Evolutionary conservation across 1,284 basidiomycete species (phyloP).

Genomic region (Leccinum angustisporum): DNA sequence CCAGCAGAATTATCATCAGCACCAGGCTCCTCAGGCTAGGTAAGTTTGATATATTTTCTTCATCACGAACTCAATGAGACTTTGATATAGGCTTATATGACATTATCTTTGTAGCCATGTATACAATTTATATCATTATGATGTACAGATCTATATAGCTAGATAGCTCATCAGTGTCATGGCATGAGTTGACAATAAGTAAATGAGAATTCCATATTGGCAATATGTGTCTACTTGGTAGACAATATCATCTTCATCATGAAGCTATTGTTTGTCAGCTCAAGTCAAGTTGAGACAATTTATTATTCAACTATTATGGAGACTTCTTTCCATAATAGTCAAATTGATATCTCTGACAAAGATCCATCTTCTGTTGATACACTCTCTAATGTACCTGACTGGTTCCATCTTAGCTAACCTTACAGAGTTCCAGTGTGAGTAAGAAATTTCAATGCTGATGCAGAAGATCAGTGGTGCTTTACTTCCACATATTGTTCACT

Average conservation of each 20-base stretch:
- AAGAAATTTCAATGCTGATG: too few species aligned
- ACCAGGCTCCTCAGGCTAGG: too few species aligned
- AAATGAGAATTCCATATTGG: neutral
- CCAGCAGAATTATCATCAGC: too few species aligned
- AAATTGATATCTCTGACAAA: too few species aligned
- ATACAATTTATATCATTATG: neutral
- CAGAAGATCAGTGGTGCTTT: too few species aligned
- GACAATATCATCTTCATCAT: neutral
- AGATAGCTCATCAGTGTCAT: slow-evolving; percentile 1
- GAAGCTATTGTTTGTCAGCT: neutral
- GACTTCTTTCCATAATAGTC: too few species aligned
- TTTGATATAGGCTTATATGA: neutral
- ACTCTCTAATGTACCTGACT: too few species aligned
- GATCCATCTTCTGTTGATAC: too few species aligned
- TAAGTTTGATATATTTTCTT: too few species aligned
- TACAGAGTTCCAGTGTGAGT: too few species aligned
- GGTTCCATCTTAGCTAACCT: too few species aligned
- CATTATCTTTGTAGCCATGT: neutral
- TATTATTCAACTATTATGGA: neutral
- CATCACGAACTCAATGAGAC: neutral
- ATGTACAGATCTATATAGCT: neutral
- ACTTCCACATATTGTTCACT: too few species aligned
- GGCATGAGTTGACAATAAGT: neutral
- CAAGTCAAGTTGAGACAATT: neutral
- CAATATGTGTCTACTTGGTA: neutral